Conservation (phyloP, 441 rosid genomes). For the Aleurites moluccanus region DNA sequence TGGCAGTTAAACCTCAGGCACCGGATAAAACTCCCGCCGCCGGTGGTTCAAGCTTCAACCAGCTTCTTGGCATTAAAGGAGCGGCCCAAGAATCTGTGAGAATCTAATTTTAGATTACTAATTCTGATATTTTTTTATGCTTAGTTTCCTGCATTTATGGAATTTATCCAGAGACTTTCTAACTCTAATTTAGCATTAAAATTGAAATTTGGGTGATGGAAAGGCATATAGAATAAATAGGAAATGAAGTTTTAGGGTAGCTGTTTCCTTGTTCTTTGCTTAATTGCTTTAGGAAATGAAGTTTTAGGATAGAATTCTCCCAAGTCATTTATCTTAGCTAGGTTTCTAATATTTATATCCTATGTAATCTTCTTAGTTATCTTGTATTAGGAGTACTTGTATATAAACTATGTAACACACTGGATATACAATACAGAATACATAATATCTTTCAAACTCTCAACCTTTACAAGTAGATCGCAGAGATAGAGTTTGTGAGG, state of each 20-base stretch:
- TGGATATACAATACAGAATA: no score
- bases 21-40: constrained; percentile 72
- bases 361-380: no score
- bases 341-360: no score
- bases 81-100: constrained; percentile 87
- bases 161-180: no score
- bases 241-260: neutral
- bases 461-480: no score
- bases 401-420: no score
- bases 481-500: neutral
- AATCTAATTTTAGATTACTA: neutral
- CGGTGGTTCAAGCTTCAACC: constrained; percentile 82
- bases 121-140: no score
- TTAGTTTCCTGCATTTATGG: no score
- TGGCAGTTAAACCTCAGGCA: constrained; percentile 56
- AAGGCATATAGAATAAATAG: neutral
- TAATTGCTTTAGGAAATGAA: neutral
- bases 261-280: neutral
- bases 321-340: no score
- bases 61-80: constrained; percentile 97
- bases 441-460: no score
- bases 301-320: no score
- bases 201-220: neutral
- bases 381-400: no score
- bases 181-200: neutral